Evolutionary conservation across 306 rosid genomes (phyloP), one percentile per base, ranked within the genome.

Genomic region (Luffa aegyptiaca): DNA sequence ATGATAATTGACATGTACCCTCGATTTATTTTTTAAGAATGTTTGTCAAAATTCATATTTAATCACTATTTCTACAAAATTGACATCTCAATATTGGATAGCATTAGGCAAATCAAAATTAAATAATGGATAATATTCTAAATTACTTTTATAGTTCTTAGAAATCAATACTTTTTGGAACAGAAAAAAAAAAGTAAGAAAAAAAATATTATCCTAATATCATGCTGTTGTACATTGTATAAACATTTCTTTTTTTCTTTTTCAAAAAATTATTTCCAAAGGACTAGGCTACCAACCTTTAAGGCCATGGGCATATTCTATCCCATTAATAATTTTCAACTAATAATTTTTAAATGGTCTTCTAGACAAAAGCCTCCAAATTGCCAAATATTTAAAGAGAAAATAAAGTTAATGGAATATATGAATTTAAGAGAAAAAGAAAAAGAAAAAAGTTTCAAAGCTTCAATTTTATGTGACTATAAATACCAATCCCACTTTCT

Each of bases 331-430:
- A 18, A 69, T 41, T 18, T 42, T 42, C 8, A 42, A 69, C 17
- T 9, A 69, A 69, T 42, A 69, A 10, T 69, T 69, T 44, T 20
- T 4, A 69, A 44, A 69, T 69, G 9, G 31, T 69, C 36, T 42
- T 69, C 36, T 41, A 42, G 75, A 69, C 53, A 69, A 69, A 21
- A 46, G 39, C 42, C 77, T 71, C 46, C 56, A 71, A 71, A 48
- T 72, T 26, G 74, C 58, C 37, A 72, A 78, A 61, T 20, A 33
- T 64, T 72, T 71, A 76, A 83, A 35, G 2, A 81, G 58, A 84
- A 84, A 84, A 80, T 53, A 42, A 80, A 76, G 33, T 76, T 75
- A 87, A 55, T 57, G 80, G 86, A 82, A 68, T 80, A 72, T 69
- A 12, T 69, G 12, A 72, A 26, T 72, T 72, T 21, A 26, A 71